Percentiles rank a stretch among this genome's conserved stretches.
These are phyloP conservation scores for Salix arbutifolia DNA, from an alignment of 345 rosid species.

Conservation along the genomic window DNA sequence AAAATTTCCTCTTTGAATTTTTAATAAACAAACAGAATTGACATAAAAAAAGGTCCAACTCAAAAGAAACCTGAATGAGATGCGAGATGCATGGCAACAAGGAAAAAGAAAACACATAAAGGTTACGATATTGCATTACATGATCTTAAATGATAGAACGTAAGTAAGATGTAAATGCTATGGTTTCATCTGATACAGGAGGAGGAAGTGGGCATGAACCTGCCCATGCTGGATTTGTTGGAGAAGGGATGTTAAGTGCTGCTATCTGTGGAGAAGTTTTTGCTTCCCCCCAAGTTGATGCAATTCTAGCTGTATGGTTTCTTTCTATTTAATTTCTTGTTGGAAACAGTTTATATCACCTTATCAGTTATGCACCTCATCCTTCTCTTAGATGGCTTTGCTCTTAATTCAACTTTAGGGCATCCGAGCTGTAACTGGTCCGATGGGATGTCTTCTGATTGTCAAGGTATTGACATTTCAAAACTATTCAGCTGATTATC, in stretches of 20 bases:
- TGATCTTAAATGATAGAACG: background rate
- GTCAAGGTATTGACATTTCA: slow-evolving; percentile 58
- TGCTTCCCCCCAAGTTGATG: slow-evolving; percentile 89
- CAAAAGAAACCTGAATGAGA: background rate
- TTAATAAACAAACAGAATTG: background rate
- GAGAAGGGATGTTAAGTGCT: slow-evolving; percentile 99
- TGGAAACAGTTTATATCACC: background rate
- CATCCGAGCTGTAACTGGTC: slow-evolving; percentile 95
- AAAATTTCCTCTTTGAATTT: background rate
- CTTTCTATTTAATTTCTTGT: slow-evolving; percentile 3
- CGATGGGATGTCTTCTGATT: slow-evolving; percentile 88
- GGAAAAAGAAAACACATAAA: background rate
- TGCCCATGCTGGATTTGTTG: slow-evolving; percentile 96
- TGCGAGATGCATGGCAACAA: background rate
- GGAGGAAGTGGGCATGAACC: slow-evolving; percentile 99
- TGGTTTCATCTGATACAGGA: slow-evolving; percentile 38
- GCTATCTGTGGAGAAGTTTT: slow-evolving; percentile 95
- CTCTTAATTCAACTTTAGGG: slow-evolving; percentile 52
- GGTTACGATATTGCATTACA: background rate
- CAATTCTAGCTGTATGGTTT: slow-evolving; percentile 79
- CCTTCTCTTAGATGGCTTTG: slow-evolving; percentile 6
- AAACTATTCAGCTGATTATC: background rate
- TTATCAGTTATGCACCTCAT: background rate
- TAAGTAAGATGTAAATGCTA: background rate
- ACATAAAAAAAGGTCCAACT: background rate